phyloP scores from a whole-genome alignment of 192 early-diverging fungal species.

The Cetraspora pellucida region DNA sequence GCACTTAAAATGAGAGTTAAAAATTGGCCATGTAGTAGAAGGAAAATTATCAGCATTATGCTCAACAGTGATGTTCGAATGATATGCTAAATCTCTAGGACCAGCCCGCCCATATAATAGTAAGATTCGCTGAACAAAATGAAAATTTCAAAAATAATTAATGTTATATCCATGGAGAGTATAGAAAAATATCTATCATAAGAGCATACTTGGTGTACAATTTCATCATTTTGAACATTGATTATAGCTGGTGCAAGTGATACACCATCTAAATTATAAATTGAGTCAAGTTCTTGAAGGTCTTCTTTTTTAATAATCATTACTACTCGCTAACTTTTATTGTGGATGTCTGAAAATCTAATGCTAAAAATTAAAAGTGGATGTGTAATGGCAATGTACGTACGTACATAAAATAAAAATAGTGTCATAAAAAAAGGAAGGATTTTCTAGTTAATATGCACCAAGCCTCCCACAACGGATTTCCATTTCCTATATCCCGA shows the following conservation, averaged over 20 bases:
- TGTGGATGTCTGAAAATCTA: too few species aligned
- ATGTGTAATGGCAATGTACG: too few species aligned
- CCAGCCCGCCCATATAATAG: constrained; percentile 43
- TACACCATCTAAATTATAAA: too few species aligned
- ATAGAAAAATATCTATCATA: neutral
- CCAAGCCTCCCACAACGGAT: too few species aligned
- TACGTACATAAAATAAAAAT: too few species aligned
- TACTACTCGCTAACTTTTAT: too few species aligned
- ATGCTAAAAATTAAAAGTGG: too few species aligned
- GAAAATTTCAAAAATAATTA: neutral
- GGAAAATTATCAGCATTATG: constrained; percentile 48
- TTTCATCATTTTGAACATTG: constrained; percentile 24
- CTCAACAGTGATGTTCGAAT: constrained; percentile 38
- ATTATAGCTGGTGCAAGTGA: constrained; percentile 16
- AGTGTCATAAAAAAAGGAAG: too few species aligned
- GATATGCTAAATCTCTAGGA: constrained; percentile 5
- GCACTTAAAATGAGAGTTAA: constrained; percentile 61
- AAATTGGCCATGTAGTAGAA: constrained; percentile 51
- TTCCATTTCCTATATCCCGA: too few species aligned
- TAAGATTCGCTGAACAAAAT: constrained; percentile 32
- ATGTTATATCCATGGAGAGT: neutral
- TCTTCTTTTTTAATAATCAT: too few species aligned
- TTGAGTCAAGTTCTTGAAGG: too few species aligned
- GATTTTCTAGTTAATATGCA: too few species aligned
- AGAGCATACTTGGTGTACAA: constrained; percentile 18